phyloP scores from a whole-genome alignment of 2,329 filamentous ascomycete species.

The Neurospora crassa region DNA sequence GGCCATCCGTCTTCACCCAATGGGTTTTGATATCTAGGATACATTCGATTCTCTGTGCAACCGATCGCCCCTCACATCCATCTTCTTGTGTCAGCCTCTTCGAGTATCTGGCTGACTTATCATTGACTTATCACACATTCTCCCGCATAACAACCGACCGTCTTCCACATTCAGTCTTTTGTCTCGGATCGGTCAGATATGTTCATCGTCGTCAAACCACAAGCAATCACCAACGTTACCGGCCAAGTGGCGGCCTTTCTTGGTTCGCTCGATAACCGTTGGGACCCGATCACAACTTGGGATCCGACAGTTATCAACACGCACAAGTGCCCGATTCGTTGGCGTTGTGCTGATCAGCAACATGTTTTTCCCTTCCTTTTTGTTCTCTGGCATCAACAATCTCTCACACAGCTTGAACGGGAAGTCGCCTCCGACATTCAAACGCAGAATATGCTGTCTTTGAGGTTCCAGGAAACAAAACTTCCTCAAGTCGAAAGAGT shows the following conservation, averaged over 20 bases:
- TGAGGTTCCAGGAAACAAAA: neutral
- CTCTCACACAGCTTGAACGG: neutral
- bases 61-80: neutral
- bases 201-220: neutral
- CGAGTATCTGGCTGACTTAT: neutral
- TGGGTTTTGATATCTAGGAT: neutral
- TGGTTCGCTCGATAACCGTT: neutral
- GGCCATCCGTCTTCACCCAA: neutral
- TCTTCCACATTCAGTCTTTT: neutral
- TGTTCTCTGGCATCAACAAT: neutral
- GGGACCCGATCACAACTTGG: neutral
- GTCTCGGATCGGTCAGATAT: neutral
- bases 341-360: neutral
- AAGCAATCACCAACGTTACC: neutral
- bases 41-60: neutral
- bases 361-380: neutral
- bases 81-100: neutral
- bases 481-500: neutral
- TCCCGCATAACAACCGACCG: neutral
- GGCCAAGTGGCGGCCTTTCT: neutral
- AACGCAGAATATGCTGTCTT: neutral
- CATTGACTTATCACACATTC: neutral
- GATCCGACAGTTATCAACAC: neutral
- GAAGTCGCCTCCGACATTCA: neutral
- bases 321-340: neutral